A percentile compares a stretch with the other conserved stretches of the same genome.
These are phyloP conservation scores for Spathaspora gorwiae DNA, from an alignment of 805 yeast genomes.

Conservation along the genomic window DNA sequence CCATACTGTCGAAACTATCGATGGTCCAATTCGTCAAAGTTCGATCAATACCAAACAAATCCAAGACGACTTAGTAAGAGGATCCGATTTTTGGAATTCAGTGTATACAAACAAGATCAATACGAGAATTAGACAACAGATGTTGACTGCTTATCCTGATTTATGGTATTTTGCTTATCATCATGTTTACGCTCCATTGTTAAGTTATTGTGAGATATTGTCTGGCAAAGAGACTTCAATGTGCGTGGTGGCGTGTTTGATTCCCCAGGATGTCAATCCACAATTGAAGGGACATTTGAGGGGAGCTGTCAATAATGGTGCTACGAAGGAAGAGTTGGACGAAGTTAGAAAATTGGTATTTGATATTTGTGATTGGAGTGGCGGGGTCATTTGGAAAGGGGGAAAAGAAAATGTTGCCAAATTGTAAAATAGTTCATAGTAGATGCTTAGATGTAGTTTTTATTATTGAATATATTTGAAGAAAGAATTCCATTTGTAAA, in stretches of 20 bases:
- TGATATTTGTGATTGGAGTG: constrained; percentile 69
- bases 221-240: constrained; percentile 68
- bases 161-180: constrained; percentile 68
- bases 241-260: constrained; percentile 70
- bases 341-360: constrained; percentile 60
- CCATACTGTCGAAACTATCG: constrained; percentile 30
- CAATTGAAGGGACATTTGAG: constrained; percentile 86
- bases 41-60: constrained; percentile 26
- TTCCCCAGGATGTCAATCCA: constrained; percentile 92
- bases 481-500: too few relatives aligned
- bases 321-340: constrained; percentile 56
- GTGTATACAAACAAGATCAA: constrained; percentile 72
- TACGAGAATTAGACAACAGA: constrained; percentile 58
- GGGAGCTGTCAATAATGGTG: constrained; percentile 82
- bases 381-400: constrained; percentile 40
- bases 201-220: constrained; percentile 63
- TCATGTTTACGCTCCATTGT: constrained; percentile 72
- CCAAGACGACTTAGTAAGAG: constrained; percentile 39
- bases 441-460: too few relatives aligned
- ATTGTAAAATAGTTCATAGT: constrained; percentile 16
- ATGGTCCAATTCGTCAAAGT: constrained; percentile 34
- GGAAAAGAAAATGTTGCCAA: constrained; percentile 59
- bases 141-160: constrained; percentile 78
- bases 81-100: constrained; percentile 63
- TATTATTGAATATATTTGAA: too few relatives aligned